A percentile compares a stretch with the other conserved stretches of the same genome.
phyloP scores from a whole-genome alignment of 371 early-diverging fungal species.

The Homolaphlyctis polyrhiza region DNA sequence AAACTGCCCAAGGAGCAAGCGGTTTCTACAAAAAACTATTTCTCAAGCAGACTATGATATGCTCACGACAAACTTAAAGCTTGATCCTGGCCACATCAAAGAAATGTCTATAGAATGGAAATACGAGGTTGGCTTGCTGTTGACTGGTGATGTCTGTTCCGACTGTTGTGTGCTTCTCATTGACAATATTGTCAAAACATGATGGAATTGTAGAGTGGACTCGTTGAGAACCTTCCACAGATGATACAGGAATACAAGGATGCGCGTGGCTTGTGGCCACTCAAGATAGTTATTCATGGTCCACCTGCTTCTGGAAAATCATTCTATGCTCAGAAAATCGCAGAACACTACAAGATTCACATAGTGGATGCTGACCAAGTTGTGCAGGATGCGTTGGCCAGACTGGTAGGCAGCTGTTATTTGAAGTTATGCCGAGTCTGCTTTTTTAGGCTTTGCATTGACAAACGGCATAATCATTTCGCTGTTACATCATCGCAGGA shows the following conservation, averaged over 20 bases:
- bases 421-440: no score
- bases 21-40: constrained; percentile 34
- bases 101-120: constrained; percentile 50
- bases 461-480: background rate
- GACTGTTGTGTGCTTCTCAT: background rate
- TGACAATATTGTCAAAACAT: background rate
- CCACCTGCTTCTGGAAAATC: constrained; percentile 50
- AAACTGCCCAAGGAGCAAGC: constrained; percentile 41
- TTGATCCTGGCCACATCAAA: constrained; percentile 47
- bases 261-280: constrained; percentile 40
- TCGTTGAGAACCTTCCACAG: constrained; percentile 40
- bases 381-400: constrained; percentile 33
- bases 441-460: background rate
- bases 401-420: no score
- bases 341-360: constrained; percentile 44
- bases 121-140: constrained; percentile 54
- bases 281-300: constrained; percentile 44
- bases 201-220: constrained; percentile 24
- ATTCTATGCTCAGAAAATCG: constrained; percentile 29
- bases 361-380: constrained; percentile 35
- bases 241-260: constrained; percentile 49
- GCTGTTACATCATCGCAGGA: constrained; percentile 14
- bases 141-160: background rate
- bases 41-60: constrained; percentile 45
- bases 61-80: constrained; percentile 36